Base-by-base conservation (phyloP, 257 asterid genomes). In the Thymus mandschuricus region DNA sequence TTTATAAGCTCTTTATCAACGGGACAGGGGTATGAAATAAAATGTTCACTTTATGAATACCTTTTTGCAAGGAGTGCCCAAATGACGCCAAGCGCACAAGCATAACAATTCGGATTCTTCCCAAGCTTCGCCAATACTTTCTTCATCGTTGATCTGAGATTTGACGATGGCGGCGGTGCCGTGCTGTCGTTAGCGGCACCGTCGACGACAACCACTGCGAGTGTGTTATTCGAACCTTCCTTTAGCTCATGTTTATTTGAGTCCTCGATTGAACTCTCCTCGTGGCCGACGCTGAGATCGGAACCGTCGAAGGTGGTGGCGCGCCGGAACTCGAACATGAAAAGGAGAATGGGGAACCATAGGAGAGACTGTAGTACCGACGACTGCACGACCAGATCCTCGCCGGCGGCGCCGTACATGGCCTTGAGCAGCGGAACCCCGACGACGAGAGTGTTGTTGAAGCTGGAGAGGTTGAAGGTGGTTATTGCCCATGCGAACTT, bases 391-490 rank as follows among this genome's bases (percentile, higher is more conserved):
- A 86, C 93, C 10, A 92, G 60, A 63, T 88, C 79, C 50, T 31
- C 75, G n/a, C 95, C 98, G 1, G 75, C 3, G 3, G 49, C 60
- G 6, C 90, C 95, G n/a, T 89, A 88, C 97, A 90, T 87, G 76
- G 98, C 92, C 35, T 57, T 58, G 60, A 92, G 33, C 4, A 88
- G 45, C 0, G 98, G 96, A 6, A 83, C 95, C 0, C 97, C 98
- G 0, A 92, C 87, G 57, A 90, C 91, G 12, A 90, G 8, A 1
- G 92, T 82, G 72, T 88, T 88, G 64, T 78, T 90, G 15, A 87
- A 55, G 38, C 87, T 80, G 1, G 95, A 79, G 8, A 92, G 50
- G 0, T 89, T 76, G 79, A 85, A 92, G 0, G 79, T 73, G 0
- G 97, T 87, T 10, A 90, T 82, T 0, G 85, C 87, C 97, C 98